Evolutionary conservation across 2,329 filamentous ascomycete species (phyloP), one percentile per base, ranked within the genome.

Genomic region (Geosmithia putterillii): DNA sequence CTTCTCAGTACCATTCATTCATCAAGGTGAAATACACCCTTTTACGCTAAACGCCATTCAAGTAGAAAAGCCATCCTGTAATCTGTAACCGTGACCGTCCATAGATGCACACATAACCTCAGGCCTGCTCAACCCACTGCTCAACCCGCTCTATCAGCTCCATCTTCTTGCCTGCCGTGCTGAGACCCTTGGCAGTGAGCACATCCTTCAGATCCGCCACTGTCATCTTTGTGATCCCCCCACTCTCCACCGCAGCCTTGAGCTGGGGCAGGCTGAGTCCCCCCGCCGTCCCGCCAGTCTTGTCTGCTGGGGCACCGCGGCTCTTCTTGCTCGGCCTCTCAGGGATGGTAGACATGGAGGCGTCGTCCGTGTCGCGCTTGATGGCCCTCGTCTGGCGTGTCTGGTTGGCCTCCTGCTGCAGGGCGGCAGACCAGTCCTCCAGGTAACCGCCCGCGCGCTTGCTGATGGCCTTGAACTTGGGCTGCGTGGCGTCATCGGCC

Each of bases 391-490:
- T 57, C 21, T 61, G 57, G 43, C 58, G 54, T 5, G 65, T 53
- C 9, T 56, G 52, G 2, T 52, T 55, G 1, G 67, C 58, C 45
- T 80, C 76, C 8, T 73, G 63, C 23, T 83, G 75, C 6, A 95
- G 69, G 10, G 74, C 70, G 32, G 76, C 67, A 4, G 84, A 81
- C 81, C 89, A 95, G 28, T 86, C 79, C 39, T 82, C 69, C 9
- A 95, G 74, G 54, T 87, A 86, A 2, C 78, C 75, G 0, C 88
- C 89, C 2, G 85, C 83, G 23, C 90, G 79, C 66, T 94, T 96
- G 59, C 88, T 78, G 44, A 98, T 96, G 51, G 94, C 86, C 51
- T 76, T 82, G 61, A 82, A 88, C 53, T 84, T 86, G 2, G 92
- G 92, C 14, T 86, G 58, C 0, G 92, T 96, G 50, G 83, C 81